These are phyloP conservation scores for Eucalyptus regnans DNA, from an alignment of 345 rosid genomes.

Conservation along the genomic window DNA sequence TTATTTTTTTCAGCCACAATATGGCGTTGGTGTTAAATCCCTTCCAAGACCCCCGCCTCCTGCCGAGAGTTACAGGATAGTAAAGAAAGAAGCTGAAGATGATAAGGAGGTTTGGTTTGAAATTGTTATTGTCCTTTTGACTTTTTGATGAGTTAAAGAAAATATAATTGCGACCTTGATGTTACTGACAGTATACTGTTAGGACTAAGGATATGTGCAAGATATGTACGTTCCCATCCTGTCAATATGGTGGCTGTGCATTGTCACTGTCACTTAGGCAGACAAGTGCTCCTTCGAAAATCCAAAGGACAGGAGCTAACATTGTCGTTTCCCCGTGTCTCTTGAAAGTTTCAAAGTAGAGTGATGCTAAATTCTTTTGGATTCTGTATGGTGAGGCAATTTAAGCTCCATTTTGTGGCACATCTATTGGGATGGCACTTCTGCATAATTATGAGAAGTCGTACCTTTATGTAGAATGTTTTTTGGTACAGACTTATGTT, in stretches of 20 bases:
- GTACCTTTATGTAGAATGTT: not conserved
- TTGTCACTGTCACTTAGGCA: not conserved
- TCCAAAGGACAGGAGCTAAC: not conserved
- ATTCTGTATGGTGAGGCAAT: not conserved
- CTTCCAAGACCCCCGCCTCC: slow-evolving; percentile 74
- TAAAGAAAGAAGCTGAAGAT: slow-evolving; percentile 19
- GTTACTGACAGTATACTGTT: not conserved
- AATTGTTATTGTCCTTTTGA: not conserved
- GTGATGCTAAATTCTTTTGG: not conserved
- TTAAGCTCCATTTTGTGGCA: not conserved
- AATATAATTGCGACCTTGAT: not conserved
- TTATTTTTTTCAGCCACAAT: slow-evolving; percentile 32
- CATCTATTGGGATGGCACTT: not conserved
- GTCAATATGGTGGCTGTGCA: not conserved
- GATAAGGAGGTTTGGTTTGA: slow-evolving; percentile 16
- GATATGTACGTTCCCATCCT: not conserved
- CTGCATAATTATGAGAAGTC: not conserved
- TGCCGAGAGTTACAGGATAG: slow-evolving; percentile 14
- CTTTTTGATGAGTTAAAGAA: not conserved
- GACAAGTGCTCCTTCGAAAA: not conserved
- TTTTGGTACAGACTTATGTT: not conserved
- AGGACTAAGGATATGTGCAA: not conserved
- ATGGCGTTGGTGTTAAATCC: slow-evolving; percentile 33
- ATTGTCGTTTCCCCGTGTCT: not conserved
- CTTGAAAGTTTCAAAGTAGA: not conserved